phyloP scores from a whole-genome alignment of 2,329 filamentous ascomycete genomes.

The Sporothrix pallida region DNA sequence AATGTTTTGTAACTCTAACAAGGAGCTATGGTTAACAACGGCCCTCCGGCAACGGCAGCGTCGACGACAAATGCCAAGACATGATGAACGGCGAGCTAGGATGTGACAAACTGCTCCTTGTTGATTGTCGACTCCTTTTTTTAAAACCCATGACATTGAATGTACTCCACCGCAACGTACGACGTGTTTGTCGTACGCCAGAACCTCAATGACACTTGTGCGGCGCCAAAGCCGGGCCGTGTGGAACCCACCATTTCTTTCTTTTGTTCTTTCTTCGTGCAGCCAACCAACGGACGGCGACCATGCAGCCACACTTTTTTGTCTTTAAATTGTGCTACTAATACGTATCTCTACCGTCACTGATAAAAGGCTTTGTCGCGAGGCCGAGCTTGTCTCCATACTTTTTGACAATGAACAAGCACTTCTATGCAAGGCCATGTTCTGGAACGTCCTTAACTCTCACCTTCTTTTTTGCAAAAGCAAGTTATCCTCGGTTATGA shows the following conservation, averaged over 20 bases:
- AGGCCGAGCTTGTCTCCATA: slow-evolving; percentile 15
- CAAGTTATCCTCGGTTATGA: no score
- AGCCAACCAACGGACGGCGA: slow-evolving; percentile 1
- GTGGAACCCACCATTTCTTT: neutral
- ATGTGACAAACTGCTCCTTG: no score
- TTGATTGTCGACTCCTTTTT: neutral
- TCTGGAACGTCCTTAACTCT: neutral
- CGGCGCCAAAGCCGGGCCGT: slow-evolving; percentile 15
- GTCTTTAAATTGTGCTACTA: neutral
- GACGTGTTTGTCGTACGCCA: neutral
- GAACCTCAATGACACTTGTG: neutral
- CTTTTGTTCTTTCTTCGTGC: neutral
- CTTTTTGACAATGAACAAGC: neutral
- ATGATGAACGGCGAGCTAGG: slow-evolving; percentile 3
- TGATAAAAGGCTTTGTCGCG: neutral
- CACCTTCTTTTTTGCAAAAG: no score
- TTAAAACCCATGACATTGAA: neutral
- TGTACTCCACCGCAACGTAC: neutral
- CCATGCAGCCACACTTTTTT: neutral
- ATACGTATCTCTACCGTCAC: neutral
- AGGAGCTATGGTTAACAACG: neutral
- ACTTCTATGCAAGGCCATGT: neutral
- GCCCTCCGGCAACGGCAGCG: neutral
- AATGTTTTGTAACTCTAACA: no score
- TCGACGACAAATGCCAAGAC: neutral